Base-by-base conservation (phyloP, 352 stramenopile genomes). In the Pythium volutum region DNA sequence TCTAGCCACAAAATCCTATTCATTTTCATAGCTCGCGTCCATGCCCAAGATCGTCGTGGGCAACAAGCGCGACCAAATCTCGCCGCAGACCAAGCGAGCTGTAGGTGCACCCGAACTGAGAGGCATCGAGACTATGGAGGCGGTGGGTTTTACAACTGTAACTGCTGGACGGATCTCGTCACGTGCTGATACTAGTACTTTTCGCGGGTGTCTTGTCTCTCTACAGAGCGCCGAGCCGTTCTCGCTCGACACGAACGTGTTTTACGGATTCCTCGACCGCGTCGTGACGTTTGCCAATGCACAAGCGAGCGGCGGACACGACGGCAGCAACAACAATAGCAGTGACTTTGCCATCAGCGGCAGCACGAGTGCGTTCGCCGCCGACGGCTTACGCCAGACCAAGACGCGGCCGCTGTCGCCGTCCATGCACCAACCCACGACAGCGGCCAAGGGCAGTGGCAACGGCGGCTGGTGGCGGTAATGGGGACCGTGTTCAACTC, bases 11-110 rank as follows among this genome's bases (percentile, higher is more conserved):
- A 8, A 36, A 11, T 11, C 31, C 4, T 34, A 26, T 18, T 43
- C 5, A 43, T 43, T 5, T 43, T 16, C 52, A 31, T 52, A 85
- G 72, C 64, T 88, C 4, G 42, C 70, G 3, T 46, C 51, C 2
- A 59, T 95, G 47, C 86, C 86, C 11, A 91, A 90, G 62, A 73
- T 95, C 7, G 69, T 95, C 25, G 56, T 95, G n/a, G 86, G 84
- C 42, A 93, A 83, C 68, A 95, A 95, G 66, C 77, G 74, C 36
- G 86, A 95, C 56, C 62, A 76, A 1, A 45, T 89, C 20, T 89
- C 43, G 6, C 39, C 55, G 1, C 68, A 70, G 7, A 71, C 66
- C 7, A 76, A 77, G 65, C 69, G 76, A 1, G 34, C 69, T 23
- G 68, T 57, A 22, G 59, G 60, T 2, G 52, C 70, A 2, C 34